phyloP scores from a whole-genome alignment of 164 flowering plant species.

The Vitis rotundifolia region DNA sequence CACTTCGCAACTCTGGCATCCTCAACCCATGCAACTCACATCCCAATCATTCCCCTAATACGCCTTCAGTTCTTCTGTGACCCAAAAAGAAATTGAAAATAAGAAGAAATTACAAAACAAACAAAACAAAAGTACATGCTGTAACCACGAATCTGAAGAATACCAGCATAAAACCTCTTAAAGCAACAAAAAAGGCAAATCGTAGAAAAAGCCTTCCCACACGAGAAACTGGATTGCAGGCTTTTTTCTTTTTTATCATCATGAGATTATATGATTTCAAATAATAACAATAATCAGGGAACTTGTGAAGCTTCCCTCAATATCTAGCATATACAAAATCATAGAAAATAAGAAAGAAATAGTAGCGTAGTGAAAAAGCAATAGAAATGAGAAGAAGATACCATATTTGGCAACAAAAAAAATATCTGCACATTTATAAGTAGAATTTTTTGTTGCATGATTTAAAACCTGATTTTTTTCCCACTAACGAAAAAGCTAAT shows the following conservation, averaged over 20 bases:
- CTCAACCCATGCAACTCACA: slow-evolving; percentile 85
- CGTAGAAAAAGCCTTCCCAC: not conserved
- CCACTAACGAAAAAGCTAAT: slow-evolving; percentile 8
- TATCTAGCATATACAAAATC: not conserved
- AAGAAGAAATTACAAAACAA: not conserved
- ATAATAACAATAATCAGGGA: not conserved
- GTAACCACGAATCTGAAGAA: not conserved
- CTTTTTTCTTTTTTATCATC: not conserved
- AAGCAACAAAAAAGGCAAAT: not conserved
- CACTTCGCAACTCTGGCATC: slow-evolving; percentile 96
- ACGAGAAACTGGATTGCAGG: not conserved
- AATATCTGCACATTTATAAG: not conserved
- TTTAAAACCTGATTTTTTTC: too few relatives aligned
- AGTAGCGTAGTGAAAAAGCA: slow-evolving; percentile 10
- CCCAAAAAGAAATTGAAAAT: not conserved
- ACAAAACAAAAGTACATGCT: slow-evolving; percentile 5
- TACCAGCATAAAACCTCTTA: not conserved
- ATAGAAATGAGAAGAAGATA: not conserved
- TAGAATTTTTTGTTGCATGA: too few relatives aligned
- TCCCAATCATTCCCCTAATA: slow-evolving; percentile 28
- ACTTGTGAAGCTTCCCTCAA: not conserved
- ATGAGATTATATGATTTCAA: not conserved
- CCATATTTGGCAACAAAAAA: slow-evolving; percentile 3
- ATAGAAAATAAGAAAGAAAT: not conserved
- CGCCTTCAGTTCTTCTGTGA: slow-evolving; percentile 26